Conservation (phyloP, 2,329 filamentous ascomycete species). For the Cladosporium sphaerospermum region DNA sequence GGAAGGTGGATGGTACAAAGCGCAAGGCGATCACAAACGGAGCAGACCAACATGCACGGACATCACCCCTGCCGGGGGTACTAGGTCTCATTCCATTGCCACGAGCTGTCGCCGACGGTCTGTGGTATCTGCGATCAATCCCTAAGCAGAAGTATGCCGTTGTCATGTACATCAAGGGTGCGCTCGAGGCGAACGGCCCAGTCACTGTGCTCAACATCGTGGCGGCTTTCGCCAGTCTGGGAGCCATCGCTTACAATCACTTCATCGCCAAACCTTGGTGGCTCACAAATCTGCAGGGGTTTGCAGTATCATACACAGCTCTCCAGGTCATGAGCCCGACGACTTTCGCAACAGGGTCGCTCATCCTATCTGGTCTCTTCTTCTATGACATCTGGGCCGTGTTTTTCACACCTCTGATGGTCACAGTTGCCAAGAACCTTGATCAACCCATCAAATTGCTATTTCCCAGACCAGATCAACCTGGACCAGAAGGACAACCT, state of each 20-base stretch:
- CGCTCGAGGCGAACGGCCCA: constrained; percentile 40
- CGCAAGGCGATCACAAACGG: constrained; percentile 24
- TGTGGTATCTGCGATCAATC: constrained; percentile 47
- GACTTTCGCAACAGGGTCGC: constrained; percentile 72
- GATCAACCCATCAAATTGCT: constrained; percentile 91
- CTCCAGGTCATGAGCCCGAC: constrained; percentile 83
- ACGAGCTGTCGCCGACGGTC: constrained; percentile 22
- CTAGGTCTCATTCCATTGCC: constrained; percentile 45
- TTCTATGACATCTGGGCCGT: constrained; percentile 94
- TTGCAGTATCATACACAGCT: constrained; percentile 77
- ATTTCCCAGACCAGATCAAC: constrained; percentile 59
- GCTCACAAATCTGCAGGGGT: constrained; percentile 79
- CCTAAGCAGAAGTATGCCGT: constrained; percentile 47
- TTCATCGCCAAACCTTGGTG: constrained; percentile 58
- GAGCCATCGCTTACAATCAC: constrained; percentile 58
- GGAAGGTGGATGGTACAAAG: constrained; percentile 37
- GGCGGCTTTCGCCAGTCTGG: constrained; percentile 50
- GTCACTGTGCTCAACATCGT: constrained; percentile 50
- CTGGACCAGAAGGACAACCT: constrained; percentile 27
- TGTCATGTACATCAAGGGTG: constrained; percentile 45
- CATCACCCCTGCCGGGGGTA: constrained; percentile 48
- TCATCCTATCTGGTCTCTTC: constrained; percentile 75
- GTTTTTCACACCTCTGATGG: constrained; percentile 82
- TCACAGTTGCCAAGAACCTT: constrained; percentile 78
- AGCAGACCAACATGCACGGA: constrained; percentile 14